Conservation (phyloP, 2,329 filamentous ascomycete genomes). For the Xylaria sp. region DNA sequence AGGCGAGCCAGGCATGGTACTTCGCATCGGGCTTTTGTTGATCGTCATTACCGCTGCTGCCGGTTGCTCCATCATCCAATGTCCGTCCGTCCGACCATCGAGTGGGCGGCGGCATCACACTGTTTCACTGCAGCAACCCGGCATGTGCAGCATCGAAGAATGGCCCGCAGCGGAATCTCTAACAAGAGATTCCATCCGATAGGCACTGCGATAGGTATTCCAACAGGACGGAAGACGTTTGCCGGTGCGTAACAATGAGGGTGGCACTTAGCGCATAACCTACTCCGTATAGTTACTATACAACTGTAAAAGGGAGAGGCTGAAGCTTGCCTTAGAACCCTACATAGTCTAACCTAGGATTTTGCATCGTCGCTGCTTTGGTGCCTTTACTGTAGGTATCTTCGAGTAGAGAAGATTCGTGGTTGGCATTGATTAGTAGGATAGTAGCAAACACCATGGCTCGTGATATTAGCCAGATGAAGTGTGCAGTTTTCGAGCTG, state of each 20-base stretch:
- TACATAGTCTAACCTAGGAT: background rate
- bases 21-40: background rate
- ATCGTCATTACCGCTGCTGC: background rate
- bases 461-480: background rate
- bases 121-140: constrained; percentile 21
- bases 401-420: background rate
- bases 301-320: no score
- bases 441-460: background rate
- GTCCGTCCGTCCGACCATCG: background rate
- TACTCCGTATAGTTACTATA: no score
- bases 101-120: background rate
- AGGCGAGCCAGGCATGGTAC: no score
- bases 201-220: background rate
- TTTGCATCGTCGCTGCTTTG: background rate
- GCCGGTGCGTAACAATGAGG: background rate
- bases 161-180: background rate
- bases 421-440: background rate
- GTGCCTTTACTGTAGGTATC: background rate
- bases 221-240: background rate
- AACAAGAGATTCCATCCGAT: background rate
- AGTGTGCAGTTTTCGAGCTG: background rate
- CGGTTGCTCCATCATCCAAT: constrained; percentile 1
- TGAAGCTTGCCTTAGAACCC: background rate
- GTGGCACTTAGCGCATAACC: background rate
- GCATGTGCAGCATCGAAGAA: constrained; percentile 1